Base-by-base conservation (phyloP, 2,329 filamentous ascomycete species). In the Apiospora marii region DNA sequence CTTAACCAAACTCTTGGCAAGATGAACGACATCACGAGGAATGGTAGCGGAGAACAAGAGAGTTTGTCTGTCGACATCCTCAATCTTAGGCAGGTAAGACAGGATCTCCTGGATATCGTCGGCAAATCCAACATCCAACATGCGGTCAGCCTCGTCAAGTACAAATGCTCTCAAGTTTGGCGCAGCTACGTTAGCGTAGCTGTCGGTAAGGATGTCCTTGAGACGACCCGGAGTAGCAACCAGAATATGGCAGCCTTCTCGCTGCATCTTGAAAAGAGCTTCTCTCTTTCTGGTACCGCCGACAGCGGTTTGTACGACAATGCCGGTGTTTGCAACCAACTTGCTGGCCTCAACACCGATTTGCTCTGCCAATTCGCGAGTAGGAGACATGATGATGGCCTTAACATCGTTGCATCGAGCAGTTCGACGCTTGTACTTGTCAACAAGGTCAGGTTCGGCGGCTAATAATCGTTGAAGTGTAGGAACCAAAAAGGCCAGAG, bases 11-110 rank as follows among this genome's bases (percentile, higher is more conserved):
- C 85, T 84, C 73, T 92, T 90, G 53, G 97, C 96, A 68, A 98
- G 89, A 61, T 88, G 84, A 76, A 98, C 91, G 64, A 99, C 96
- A 74, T 95, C 90, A 73, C 89, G 88, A 67, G 96, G 94, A 44
- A 99, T 93, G 14, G 96, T 99, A 64, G 96, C 96, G 19, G 96
- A 98, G 82, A 97, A 98, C 83, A 99, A 92, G 78, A 99, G 90
- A 8, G 95, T 98, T 82, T 99, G 96, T 69, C 96, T 91, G 71
- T 92, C 87, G 73, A 92, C 89, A 70, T 91, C 82, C 0, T 81
- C 77, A 8, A 88, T 87, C 67, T 88, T 84, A 3, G 96, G 96
- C 13, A 98, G 87, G 61, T 83, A 79, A 0, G 80, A 73, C 72
- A 90, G 83, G 71, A 96, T 94, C 1, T 89, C 81, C 69, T 86